Evolutionary conservation across 2,329 filamentous ascomycete genomes (phyloP), one percentile per base, ranked within the genome.

Genomic region (Alternaria incomplexa): DNA sequence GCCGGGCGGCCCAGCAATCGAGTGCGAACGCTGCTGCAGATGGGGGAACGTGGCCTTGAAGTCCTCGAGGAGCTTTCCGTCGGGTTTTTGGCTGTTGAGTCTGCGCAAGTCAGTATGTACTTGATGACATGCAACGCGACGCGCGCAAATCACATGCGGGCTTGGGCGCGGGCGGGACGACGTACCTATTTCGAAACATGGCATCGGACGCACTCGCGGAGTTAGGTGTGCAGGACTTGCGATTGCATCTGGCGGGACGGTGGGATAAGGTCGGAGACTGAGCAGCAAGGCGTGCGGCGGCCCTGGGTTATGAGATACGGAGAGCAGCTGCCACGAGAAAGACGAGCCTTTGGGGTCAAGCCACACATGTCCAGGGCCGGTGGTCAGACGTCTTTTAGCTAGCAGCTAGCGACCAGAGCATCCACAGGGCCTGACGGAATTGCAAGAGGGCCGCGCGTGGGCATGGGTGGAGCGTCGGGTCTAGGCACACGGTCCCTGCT

Each of bases 11-110:
- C 70, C 73, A 26, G 68, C 71, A 43, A 79, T 28, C 36, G 83
- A 83, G 62, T 85, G 84, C 56, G 86, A 73, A 48, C 80, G 75
- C 69, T 74, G 68, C 13, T 73, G 70, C 52, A 96, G 84, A 73
- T 94, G 89, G 50, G 93, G 91, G 75, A 97, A 97, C 70, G 88
- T 90, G 74, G 92, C 88, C 79, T 92, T 92, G 83, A 97, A 97
- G 79, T 89, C 90, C 81, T 89, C 89, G 79, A 96, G 89, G 76
- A 97, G 86, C 74, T 94, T 92, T 77, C 94, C 91, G 79, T 89
- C 90, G 59, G 93, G 93, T 84, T 97, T 97, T 81, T 93, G 92
- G 59, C 91, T 89, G 80, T 88, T 93, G 75, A 88, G 92, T 82
- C 90, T 92, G 55, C 26, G 43, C 32, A 28, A 12, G 25, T 46